These are phyloP conservation scores for Tephrocybe sp. DNA, from an alignment of 768 basidiomycete species.

Conservation along the genomic window DNA sequence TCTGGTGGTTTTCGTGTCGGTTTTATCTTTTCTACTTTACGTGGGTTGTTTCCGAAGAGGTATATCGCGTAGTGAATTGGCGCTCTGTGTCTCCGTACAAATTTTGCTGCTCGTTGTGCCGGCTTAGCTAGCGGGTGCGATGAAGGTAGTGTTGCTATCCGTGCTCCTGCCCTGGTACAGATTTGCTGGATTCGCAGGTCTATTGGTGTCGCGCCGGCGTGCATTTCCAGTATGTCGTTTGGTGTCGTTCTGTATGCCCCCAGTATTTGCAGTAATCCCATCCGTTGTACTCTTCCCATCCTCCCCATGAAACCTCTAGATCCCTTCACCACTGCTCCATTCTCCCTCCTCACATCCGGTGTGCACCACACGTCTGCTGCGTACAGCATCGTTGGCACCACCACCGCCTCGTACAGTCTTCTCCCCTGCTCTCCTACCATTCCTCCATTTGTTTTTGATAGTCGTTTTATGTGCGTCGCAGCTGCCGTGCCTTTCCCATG, in stretches of 20 bases:
- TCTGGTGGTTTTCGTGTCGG: neutral
- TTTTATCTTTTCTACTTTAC: neutral
- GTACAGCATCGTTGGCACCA: neutral
- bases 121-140: no score
- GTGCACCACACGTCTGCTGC: neutral
- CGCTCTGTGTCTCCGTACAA: neutral
- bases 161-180: no score
- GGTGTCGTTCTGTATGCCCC: neutral
- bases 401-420: neutral
- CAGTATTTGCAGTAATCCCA: neutral
- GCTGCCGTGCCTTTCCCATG: conserved; percentile 6
- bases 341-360: neutral
- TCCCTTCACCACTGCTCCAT: neutral
- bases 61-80: neutral
- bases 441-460: neutral
- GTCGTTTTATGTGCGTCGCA: neutral
- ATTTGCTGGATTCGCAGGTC: neutral
- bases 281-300: no score
- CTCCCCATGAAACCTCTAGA: no score
- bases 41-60: neutral
- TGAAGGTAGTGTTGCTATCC: no score
- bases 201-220: neutral
- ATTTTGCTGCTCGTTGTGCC: neutral
- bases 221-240: neutral
- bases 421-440: neutral